Conservation (phyloP, 352 stramenopile genomes). For the Phytophthora macrochlamydospora region DNA sequence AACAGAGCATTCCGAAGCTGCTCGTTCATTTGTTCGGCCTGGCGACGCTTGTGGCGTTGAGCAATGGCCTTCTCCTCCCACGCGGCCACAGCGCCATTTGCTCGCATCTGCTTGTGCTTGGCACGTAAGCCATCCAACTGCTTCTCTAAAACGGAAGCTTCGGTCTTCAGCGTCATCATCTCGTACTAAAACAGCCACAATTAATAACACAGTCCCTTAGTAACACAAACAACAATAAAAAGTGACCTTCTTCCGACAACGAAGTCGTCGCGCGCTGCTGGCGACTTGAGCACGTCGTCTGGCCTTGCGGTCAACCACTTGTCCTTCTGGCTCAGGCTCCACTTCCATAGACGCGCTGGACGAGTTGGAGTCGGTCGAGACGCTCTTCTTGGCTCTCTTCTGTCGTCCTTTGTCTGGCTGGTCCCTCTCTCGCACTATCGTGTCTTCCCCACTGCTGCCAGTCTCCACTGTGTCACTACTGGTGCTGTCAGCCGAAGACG, state of each 20-base stretch:
- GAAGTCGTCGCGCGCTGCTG: conserved; percentile 52
- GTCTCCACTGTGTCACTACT: conserved; percentile 11
- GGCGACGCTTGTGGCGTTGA: conserved; percentile 44
- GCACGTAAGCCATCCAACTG: conserved; percentile 42
- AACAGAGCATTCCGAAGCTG: conserved; percentile 35
- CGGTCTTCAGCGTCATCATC: conserved; percentile 40
- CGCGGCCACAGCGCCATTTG: conserved; percentile 27
- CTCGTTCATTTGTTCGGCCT: conserved; percentile 32
- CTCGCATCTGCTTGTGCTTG: conserved; percentile 43
- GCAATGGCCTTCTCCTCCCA: conserved; percentile 53
- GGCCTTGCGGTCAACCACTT: conserved; percentile 34
- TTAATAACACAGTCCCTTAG: neutral
- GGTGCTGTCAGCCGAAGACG: neutral
- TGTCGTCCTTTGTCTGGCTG: neutral
- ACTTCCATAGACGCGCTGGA: conserved; percentile 5
- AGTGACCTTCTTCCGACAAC: conserved; percentile 50
- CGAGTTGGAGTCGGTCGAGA: conserved; percentile 5
- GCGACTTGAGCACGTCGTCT: conserved; percentile 50
- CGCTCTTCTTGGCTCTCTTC: conserved; percentile 17
- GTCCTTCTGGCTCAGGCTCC: conserved; percentile 14
- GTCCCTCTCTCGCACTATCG: neutral
- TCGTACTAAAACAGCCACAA: conserved; percentile 18
- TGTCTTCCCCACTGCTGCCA: conserved; percentile 12
- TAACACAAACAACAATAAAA: neutral
- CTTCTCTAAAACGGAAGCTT: conserved; percentile 44